Evolutionary conservation across 345 rosid genomes (phyloP).

Genomic region (Gynandropsis gynandra): DNA sequence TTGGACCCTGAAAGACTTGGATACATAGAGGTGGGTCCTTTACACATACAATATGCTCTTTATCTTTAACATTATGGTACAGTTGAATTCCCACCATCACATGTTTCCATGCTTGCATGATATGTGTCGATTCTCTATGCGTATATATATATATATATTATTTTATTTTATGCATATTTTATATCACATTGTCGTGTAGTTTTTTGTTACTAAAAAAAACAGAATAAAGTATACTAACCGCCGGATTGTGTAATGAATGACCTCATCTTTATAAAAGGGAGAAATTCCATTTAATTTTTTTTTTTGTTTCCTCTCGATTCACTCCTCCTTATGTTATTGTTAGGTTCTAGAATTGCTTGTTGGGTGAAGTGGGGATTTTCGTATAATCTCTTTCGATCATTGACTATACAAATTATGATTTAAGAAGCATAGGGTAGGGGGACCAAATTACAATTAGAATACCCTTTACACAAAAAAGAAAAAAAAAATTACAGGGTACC

Average conservation of each 20-base stretch:
- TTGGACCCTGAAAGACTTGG: constrained; percentile 96
- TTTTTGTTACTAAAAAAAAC: constrained; percentile 23
- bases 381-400: no score
- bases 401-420: no score
- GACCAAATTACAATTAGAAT: no score
- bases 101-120: constrained; percentile 32
- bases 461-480: no score
- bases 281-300: not conserved
- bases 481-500: no score
- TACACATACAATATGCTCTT: constrained; percentile 4
- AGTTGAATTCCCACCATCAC: constrained; percentile 20
- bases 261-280: constrained; percentile 17
- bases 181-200: not conserved
- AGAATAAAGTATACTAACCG: constrained; percentile 30
- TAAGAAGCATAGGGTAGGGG: no score
- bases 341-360: no score
- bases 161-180: constrained; percentile 11
- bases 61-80: constrained; percentile 2
- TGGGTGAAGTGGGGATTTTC: no score
- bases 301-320: not conserved
- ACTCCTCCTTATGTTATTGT: no score
- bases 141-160: no score
- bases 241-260: constrained; percentile 22
- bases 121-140: no score
- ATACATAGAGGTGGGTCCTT: constrained; percentile 84